A percentile compares a stretch with the other conserved stretches of the same genome.
These are phyloP conservation scores for Triticum timopheevii DNA, from an alignment of 176 grass and related monocot species.

Conservation along the genomic window DNA sequence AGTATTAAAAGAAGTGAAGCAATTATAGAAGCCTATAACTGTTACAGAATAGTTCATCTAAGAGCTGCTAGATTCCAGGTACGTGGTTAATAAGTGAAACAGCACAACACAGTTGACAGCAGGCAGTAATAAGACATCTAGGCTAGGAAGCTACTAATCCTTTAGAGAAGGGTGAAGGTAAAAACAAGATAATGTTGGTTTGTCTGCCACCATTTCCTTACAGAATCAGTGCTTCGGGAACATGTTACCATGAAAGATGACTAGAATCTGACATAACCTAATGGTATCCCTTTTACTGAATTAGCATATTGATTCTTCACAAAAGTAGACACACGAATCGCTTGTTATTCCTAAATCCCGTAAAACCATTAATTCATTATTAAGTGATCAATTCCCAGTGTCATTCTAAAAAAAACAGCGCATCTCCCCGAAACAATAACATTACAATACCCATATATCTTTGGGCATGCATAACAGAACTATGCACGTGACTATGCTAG, in stretches of 20 bases:
- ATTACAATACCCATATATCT: neutral
- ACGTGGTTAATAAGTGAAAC: slow-evolving; percentile 9
- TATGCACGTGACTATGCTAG: no score
- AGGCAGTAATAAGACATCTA: neutral
- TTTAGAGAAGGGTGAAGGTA: neutral
- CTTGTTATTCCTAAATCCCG: neutral
- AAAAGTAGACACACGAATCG: neutral
- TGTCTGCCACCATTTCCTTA: slow-evolving; percentile 3
- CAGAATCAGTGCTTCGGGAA: slow-evolving; percentile 26
- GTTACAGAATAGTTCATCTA: slow-evolving; percentile 6
- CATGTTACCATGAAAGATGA: slow-evolving; percentile 10
- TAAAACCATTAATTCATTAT: slow-evolving; percentile 8
- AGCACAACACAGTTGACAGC: slow-evolving; percentile 20
- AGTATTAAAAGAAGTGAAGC: neutral
- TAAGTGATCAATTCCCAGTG: neutral
- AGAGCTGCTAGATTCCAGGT: slow-evolving; percentile 5
- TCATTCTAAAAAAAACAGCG: neutral
- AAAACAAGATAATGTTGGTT: neutral
- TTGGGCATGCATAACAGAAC: neutral
- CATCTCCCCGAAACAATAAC: neutral
- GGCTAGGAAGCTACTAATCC: neutral
- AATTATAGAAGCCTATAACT: slow-evolving; percentile 24
- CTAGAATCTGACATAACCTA: neutral
- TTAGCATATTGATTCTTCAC: neutral
- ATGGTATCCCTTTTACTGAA: neutral